Evolutionary conservation across 2,329 filamentous ascomycete genomes (phyloP).

Genomic region (Dryadomyces quercivorus): DNA sequence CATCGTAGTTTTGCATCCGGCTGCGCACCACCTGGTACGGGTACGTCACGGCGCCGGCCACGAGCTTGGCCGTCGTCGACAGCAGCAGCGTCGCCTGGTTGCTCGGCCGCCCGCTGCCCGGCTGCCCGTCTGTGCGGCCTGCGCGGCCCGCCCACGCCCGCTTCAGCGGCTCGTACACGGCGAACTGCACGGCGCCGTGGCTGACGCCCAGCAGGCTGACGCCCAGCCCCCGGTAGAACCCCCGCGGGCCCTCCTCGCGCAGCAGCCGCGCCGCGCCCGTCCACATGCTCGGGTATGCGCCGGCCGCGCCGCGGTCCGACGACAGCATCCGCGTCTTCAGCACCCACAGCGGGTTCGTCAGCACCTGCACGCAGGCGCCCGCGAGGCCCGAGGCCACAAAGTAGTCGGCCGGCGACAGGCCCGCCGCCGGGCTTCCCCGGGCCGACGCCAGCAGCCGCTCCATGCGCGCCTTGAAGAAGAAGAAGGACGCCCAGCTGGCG

Average conservation of each 20-base stretch:
- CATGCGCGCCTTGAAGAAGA: constrained; percentile 56
- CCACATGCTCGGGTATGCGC: constrained; percentile 71
- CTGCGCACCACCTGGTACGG: constrained; percentile 89
- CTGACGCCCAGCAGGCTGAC: constrained; percentile 77
- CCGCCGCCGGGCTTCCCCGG: constrained; percentile 13
- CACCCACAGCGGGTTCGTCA: constrained; percentile 96
- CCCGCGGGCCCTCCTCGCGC: constrained; percentile 56
- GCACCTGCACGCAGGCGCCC: constrained; percentile 63
- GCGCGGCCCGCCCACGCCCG: constrained; percentile 44
- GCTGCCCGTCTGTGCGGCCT: constrained; percentile 13
- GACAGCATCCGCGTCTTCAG: constrained; percentile 96
- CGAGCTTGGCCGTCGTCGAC: constrained; percentile 70
- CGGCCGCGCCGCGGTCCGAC: constrained; percentile 58
- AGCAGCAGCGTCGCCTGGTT: constrained; percentile 61
- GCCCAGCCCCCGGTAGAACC: constrained; percentile 79
- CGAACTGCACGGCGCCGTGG: constrained; percentile 91
- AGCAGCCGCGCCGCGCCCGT: constrained; percentile 58
- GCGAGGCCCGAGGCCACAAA: constrained; percentile 62
- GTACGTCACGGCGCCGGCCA: constrained; percentile 83
- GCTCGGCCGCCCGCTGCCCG: constrained; percentile 14
- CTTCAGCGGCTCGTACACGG: constrained; percentile 71
- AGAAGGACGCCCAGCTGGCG: constrained; percentile 84
- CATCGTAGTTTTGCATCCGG: constrained; percentile 79
- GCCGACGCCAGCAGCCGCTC: constrained; percentile 33
- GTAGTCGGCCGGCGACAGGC: constrained; percentile 52